Conservation (phyloP, 257 asterid genomes). For the Solanum raphanifolium region DNA sequence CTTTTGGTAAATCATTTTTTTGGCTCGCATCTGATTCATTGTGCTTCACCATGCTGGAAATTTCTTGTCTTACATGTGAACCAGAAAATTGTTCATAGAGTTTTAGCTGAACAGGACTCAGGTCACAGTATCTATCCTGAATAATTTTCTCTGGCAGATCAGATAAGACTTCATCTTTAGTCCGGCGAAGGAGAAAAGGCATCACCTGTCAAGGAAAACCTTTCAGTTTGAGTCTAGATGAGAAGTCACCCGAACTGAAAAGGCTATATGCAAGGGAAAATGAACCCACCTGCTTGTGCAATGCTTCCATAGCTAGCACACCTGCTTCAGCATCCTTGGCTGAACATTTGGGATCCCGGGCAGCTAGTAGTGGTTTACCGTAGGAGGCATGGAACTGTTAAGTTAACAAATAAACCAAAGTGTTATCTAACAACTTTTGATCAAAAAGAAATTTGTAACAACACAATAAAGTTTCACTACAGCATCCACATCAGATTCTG, state of each 20-base stretch:
- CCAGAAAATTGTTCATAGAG: slow-evolving; percentile 93
- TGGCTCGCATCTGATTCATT: slow-evolving; percentile 57
- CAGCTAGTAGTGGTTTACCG: slow-evolving; percentile 89
- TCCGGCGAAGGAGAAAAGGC: slow-evolving; percentile 98
- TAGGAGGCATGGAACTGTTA: slow-evolving; percentile 89
- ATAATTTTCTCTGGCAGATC: slow-evolving; percentile 97
- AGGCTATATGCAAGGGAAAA: not conserved
- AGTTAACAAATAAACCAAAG: slow-evolving; percentile 7
- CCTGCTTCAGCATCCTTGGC: slow-evolving; percentile 98
- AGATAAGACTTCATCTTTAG: slow-evolving; percentile 92
- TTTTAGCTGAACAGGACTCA: slow-evolving; percentile 85
- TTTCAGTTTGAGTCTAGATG: slow-evolving; percentile 10
- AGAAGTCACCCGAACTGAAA: not conserved
- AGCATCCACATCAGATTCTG: not conserved
- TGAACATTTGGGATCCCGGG: slow-evolving; percentile 94
- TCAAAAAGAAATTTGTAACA: not conserved
- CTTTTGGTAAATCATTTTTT: slow-evolving; percentile 43
- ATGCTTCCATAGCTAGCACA: slow-evolving; percentile 96
- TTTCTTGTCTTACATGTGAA: slow-evolving; percentile 80
- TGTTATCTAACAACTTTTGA: not conserved
- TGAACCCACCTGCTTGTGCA: slow-evolving; percentile 84
- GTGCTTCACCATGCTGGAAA: slow-evolving; percentile 69
- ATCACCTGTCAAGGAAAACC: slow-evolving; percentile 53
- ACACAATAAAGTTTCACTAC: not conserved
- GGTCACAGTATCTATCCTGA: slow-evolving; percentile 98